Base-by-base conservation (phyloP, 2,329 filamentous ascomycete genomes). In the Lecanosticta acicola region DNA sequence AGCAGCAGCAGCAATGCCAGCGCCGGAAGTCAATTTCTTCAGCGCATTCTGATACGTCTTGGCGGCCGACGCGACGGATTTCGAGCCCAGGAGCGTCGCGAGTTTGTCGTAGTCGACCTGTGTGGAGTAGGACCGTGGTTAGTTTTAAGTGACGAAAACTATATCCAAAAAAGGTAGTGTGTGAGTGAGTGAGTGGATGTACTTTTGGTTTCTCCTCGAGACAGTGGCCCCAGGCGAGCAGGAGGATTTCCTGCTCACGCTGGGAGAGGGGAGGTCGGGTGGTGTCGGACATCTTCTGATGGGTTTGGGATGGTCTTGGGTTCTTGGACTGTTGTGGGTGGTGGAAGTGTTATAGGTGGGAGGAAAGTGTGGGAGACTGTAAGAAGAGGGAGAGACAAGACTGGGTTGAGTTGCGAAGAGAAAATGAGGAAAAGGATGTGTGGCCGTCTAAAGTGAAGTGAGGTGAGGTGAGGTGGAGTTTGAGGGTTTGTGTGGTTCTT, bases 21-120 rank as follows among this genome's bases (percentile, higher is more conserved):
- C 61, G 79, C 81, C 1, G 88, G 94, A 71, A 84, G 93, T 66
- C 85, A 84, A 59, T 69, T 94, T 55, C 63, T 94, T 45, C 86
- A 86, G 19, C 73, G 78, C 17, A 78, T 84, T 73, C 76, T 89
- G 8, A 34, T 40, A 57, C n/a, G 45, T 44, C 3, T 47, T 53
- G 36, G 41, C 51, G 0, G 57, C 55, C 3, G 57, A 57, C 1
- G 43, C 48, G 1, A 21, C 26, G 35, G 42, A 29, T 29, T 29
- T 57, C 42, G 50, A 51, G 37, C 50, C 50, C 10, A 41, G 41
- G 1, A 56, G 17, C n/a, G 17, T 2, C 17, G 50, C 47, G 17
- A 59, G 47, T 21, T 56, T 56, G 5, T 47, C 32, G 17, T 42
- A 51, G 46, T 61, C 50, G 39, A 59, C 26, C 58, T 59, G 21